Base-by-base conservation (phyloP, 306 rosid species). In the Cucumis melo region DNA sequence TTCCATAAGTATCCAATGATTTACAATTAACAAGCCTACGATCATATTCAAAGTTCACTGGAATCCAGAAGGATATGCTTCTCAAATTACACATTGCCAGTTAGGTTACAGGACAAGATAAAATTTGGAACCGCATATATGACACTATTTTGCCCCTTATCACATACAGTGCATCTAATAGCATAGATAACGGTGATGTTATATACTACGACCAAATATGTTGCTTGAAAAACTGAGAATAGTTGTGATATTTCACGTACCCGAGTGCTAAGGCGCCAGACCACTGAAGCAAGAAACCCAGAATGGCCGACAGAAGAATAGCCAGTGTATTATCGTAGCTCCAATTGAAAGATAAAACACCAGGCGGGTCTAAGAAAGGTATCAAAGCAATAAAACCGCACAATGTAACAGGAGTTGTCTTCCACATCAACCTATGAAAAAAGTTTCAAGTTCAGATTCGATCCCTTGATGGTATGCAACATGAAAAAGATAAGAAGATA, bases 241-340 rank as follows among this genome's bases (percentile, higher is more conserved):
- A 3, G 71, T 15, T 56, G 17, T 41, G n/a, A 3, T 2, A 27
- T 27, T 51, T 66, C 32, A 79, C 96, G 58, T 84, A 92, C 98
- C 98, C 98, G 38, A 90, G 88, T 1, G 96, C 98, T 60, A 92
- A 81, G 41, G 98, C 98, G 38, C 94, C 98, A 27, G 94, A 92
- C 96, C 96, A 92, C 83, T 92, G 96, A 83, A 92, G 98, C 84
- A 90, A 86, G 88, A 92, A 92, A 23, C 96, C 98, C 34, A 92
- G 92, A 66, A 92, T 61, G 38, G 96, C 94, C 16, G 98, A 92
- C 54, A 81, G 50, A 51, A 90, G 80, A 81, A 92, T 92, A 32
- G 85, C 87, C 24, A 55, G 59, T 16, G 91, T 90, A 87, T 83
- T 92, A 23, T 54, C 51, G 42, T 87, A 70, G 87, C 85, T 87